Evolutionary conservation across 139 green algal species (phyloP).

Genomic region (Tetraselmis chui): DNA sequence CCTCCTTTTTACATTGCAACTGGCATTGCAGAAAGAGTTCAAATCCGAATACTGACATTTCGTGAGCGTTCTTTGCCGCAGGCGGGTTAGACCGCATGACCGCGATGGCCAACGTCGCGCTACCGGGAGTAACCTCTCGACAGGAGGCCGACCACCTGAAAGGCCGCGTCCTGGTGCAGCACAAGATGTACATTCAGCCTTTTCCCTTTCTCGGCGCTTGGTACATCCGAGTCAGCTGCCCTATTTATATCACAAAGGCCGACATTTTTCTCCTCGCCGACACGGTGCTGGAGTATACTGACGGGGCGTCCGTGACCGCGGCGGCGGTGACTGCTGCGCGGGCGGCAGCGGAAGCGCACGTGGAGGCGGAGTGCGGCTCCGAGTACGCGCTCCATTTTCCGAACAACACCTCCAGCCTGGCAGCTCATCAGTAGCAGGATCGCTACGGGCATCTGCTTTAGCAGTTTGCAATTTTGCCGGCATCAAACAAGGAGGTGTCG

Average conservation of each 20-base stretch:
- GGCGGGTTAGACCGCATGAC: background rate
- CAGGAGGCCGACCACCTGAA: background rate
- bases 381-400: background rate
- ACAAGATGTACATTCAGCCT: background rate
- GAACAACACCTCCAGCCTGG: no score
- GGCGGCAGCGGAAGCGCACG: background rate
- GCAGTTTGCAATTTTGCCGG: no score
- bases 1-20: no score
- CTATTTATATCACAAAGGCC: background rate
- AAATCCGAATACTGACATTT: no score
- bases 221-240: background rate
- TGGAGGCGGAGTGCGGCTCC: background rate
- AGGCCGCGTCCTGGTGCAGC: background rate
- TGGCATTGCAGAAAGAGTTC: no score
- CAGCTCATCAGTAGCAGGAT: no score
- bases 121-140: background rate
- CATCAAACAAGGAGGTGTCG: no score
- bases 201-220: background rate
- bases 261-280: background rate
- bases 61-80: no score
- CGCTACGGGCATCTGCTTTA: no score
- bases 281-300: background rate
- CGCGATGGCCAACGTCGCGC: background rate
- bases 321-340: background rate
- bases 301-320: background rate